Evolutionary conservation across 331 rosid genomes (phyloP).

Genomic region (Telfairia occidentalis): DNA sequence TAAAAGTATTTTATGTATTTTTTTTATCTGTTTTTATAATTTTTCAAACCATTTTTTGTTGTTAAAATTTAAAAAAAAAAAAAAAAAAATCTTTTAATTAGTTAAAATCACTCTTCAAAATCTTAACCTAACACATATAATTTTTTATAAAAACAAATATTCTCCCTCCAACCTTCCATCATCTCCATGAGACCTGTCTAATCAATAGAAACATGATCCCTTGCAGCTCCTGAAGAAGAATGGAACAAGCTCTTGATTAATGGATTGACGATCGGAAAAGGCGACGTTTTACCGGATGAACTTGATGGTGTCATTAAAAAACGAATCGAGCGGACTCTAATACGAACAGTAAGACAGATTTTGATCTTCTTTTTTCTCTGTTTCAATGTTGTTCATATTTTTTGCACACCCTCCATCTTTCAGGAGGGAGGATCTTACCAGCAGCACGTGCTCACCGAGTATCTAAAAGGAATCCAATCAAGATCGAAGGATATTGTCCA

Average conservation of each 20-base stretch:
- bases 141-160: too few species aligned
- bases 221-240: constrained; percentile 78
- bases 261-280: constrained; percentile 65
- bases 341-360: constrained; percentile 67
- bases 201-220: not conserved
- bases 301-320: constrained; percentile 52
- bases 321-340: constrained; percentile 75
- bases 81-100: too few species aligned
- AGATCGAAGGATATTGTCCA: constrained; percentile 59
- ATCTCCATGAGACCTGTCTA: not conserved
- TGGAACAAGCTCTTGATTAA: constrained; percentile 68
- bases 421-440: constrained; percentile 95
- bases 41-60: too few species aligned
- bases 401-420: not conserved
- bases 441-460: constrained; percentile 70
- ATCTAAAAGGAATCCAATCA: constrained; percentile 69
- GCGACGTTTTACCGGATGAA: constrained; percentile 59
- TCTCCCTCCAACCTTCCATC: not conserved
- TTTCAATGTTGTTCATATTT: not conserved
- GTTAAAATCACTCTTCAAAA: too few species aligned
- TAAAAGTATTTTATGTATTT: too few species aligned
- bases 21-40: too few species aligned
- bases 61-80: too few species aligned
- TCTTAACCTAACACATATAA: too few species aligned
- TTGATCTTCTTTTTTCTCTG: not conserved